Evolutionary conservation across 2,329 filamentous ascomycete species (phyloP).

Genomic region (Diaporthe australafricana): DNA sequence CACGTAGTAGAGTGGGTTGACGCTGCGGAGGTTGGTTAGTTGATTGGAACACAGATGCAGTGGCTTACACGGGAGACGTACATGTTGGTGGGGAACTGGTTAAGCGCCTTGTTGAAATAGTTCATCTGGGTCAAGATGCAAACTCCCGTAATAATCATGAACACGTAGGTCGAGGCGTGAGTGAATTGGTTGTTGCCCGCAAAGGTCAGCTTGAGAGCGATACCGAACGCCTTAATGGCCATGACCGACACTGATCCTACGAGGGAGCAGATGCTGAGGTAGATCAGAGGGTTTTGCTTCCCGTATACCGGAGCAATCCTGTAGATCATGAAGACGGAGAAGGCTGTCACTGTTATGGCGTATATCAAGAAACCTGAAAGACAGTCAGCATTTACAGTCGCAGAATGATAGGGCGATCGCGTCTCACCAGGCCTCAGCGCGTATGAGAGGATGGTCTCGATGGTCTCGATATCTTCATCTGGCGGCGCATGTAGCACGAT

Average conservation of each 20-base stretch:
- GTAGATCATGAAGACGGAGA: constrained; percentile 96
- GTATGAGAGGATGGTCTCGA: constrained; percentile 91
- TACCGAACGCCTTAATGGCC: constrained; percentile 98
- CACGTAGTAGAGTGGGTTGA: constrained; percentile 97
- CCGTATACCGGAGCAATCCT: constrained; percentile 89
- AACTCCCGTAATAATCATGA: constrained; percentile 90
- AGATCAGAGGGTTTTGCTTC: constrained; percentile 95
- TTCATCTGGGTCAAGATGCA: constrained; percentile 99
- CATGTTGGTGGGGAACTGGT: constrained; percentile 98
- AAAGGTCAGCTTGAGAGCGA: constrained; percentile 95
- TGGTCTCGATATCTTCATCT: constrained; percentile 89
- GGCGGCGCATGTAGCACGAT: constrained; percentile 97
- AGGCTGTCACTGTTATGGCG: constrained; percentile 81
- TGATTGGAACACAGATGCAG: neutral
- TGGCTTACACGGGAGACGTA: constrained; percentile 59
- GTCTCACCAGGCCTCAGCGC: constrained; percentile 87
- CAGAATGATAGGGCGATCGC: neutral
- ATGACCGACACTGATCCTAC: constrained; percentile 98
- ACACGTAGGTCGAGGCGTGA: constrained; percentile 96
- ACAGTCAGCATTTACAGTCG: constrained; percentile 39
- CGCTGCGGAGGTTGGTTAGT: constrained; percentile 63
- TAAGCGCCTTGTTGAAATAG: constrained; percentile 98
- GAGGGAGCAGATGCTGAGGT: constrained; percentile 96
- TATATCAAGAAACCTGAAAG: constrained; percentile 87
- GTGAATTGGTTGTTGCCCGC: constrained; percentile 94